These are phyloP conservation scores for Zygotorulaspora florentina DNA, from an alignment of 805 yeast genomes.

Conservation along the genomic window DNA sequence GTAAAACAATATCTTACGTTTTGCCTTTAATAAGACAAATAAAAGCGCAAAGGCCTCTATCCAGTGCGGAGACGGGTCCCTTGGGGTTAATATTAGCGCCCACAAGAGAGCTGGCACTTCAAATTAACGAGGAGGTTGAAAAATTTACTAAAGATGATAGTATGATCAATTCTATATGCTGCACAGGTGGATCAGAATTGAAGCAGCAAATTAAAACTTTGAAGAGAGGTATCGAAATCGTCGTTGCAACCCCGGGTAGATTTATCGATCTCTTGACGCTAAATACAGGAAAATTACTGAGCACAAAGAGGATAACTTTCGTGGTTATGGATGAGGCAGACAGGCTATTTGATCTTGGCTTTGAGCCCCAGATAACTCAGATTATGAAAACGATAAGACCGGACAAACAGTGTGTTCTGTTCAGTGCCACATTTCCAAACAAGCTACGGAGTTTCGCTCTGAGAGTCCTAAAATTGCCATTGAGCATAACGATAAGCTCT, in stretches of 20 bases:
- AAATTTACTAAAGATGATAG: constrained; percentile 42
- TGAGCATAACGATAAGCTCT: constrained; percentile 77
- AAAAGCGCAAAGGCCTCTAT: constrained; percentile 58
- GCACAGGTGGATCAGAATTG: constrained; percentile 87
- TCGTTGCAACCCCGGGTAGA: constrained; percentile 95
- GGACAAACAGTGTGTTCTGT: constrained; percentile 82
- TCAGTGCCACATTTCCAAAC: constrained; percentile 90
- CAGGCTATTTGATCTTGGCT: constrained; percentile 93
- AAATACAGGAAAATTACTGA: constrained; percentile 68
- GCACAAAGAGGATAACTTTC: constrained; percentile 65
- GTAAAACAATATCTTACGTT: constrained; percentile 86
- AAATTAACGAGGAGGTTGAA: constrained; percentile 64
- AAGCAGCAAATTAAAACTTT: constrained; percentile 76
- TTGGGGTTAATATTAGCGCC: constrained; percentile 80
- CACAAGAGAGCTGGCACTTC: constrained; percentile 87
- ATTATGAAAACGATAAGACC: constrained; percentile 74
- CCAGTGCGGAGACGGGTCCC: constrained; percentile 59
- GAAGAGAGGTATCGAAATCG: constrained; percentile 70
- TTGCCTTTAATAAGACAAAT: constrained; percentile 83
- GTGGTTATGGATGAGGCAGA: constrained; percentile 96
- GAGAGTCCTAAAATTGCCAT: constrained; percentile 56
- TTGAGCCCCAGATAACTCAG: constrained; percentile 90
- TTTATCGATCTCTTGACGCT: constrained; percentile 83
- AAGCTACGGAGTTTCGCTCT: constrained; percentile 74
- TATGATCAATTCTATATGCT: constrained; percentile 61